Conservation (phyloP, 1,139 yeast genomes). For the Candida sp. region DNA sequence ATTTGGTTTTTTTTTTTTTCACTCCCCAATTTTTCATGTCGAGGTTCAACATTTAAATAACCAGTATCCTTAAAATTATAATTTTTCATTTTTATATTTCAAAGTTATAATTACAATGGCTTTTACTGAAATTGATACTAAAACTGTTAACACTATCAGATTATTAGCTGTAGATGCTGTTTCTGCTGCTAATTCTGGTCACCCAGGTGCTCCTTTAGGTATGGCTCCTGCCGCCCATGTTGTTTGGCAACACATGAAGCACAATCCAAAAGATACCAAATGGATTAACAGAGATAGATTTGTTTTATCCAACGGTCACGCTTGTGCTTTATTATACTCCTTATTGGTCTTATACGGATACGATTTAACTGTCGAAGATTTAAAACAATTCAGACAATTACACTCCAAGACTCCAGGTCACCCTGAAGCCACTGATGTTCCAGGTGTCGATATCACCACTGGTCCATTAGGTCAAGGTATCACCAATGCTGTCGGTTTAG, state of each 20-base stretch:
- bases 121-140: conserved; percentile 55
- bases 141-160: conserved; percentile 88
- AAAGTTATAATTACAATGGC: conserved; percentile 6
- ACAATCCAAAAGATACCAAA: conserved; percentile 86
- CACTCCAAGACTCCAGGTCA: conserved; percentile 96
- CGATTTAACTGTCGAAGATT: conserved; percentile 78
- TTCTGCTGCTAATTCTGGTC: conserved; percentile 92
- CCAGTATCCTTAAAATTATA: background rate
- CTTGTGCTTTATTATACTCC: conserved; percentile 87
- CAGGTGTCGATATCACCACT: conserved; percentile 97
- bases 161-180: conserved; percentile 87
- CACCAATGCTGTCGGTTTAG: conserved; percentile 94
- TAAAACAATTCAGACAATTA: conserved; percentile 88
- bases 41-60: background rate
- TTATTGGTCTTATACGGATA: conserved; percentile 85
- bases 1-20: conserved; percentile 1
- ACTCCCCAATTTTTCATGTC: background rate
- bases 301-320: conserved; percentile 95
- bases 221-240: conserved; percentile 76
- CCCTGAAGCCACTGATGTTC: conserved; percentile 75
- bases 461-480: conserved; percentile 99
- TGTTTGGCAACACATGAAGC: conserved; percentile 76
- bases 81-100: background rate
- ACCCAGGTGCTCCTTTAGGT: conserved; percentile 99
- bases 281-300: conserved; percentile 98